Percentiles rank a stretch among this genome's conserved stretches.
Evolutionary conservation across 192 early-diverging fungal genomes (phyloP).

Genomic region (Coemansia sp.): DNA sequence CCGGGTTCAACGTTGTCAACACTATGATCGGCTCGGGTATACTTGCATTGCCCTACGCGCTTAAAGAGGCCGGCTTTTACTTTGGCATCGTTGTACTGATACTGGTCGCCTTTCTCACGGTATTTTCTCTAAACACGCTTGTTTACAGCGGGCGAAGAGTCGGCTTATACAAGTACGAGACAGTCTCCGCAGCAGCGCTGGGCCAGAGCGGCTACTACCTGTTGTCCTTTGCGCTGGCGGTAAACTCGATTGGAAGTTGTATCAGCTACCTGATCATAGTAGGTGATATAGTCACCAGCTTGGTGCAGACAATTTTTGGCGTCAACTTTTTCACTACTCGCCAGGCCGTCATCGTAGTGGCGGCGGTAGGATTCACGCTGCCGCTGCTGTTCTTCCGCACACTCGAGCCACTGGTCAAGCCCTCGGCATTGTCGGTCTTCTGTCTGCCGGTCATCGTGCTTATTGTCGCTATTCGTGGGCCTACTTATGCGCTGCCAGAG

Average conservation of each 20-base stretch:
- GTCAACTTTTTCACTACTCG: constrained; percentile 18
- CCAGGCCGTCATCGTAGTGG: constrained; percentile 23
- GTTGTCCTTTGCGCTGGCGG: constrained; percentile 60
- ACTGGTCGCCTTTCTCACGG: constrained; percentile 54
- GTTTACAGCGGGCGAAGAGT: constrained; percentile 58
- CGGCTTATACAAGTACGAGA: constrained; percentile 60
- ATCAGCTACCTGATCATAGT: constrained; percentile 65
- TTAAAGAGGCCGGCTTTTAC: constrained; percentile 65
- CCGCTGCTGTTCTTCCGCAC: constrained; percentile 67
- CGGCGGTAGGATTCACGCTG: constrained; percentile 46
- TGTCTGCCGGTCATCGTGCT: constrained; percentile 66
- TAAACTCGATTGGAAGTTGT: constrained; percentile 63
- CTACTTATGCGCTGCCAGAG: constrained; percentile 57
- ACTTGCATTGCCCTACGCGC: constrained; percentile 67
- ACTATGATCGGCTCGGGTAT: constrained; percentile 71
- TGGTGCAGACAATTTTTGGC: constrained; percentile 30
- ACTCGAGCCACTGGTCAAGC: constrained; percentile 60
- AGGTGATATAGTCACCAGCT: constrained; percentile 40
- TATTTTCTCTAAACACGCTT: constrained; percentile 58
- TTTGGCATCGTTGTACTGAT: constrained; percentile 57
- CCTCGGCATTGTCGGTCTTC: constrained; percentile 62
- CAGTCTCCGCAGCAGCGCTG: constrained; percentile 54
- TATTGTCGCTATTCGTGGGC: constrained; percentile 61
- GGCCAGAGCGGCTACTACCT: constrained; percentile 59
- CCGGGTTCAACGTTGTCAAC: constrained; percentile 68